Conservation (phyloP, 176 grass and related monocot genomes). For the Pontederia paniculata region DNA sequence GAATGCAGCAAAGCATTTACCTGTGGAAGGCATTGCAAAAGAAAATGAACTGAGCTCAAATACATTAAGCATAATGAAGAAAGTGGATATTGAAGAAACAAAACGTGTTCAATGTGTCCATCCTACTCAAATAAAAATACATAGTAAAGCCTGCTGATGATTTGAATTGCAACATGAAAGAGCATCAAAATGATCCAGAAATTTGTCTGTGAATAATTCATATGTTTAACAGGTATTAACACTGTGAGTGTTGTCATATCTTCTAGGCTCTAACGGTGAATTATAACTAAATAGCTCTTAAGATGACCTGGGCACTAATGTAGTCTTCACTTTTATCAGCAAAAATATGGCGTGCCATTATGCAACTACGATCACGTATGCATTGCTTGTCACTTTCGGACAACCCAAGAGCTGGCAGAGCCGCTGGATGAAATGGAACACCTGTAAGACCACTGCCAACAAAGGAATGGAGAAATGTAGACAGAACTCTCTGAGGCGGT, state of each 20-base stretch:
- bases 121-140: too few relatives aligned
- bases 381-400: constrained; percentile 93
- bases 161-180: too few relatives aligned
- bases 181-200: too few relatives aligned
- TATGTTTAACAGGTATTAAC: too few relatives aligned
- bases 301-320: constrained; percentile 69
- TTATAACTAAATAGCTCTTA: background rate
- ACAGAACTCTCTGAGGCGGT: constrained; percentile 80
- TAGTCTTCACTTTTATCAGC: constrained; percentile 94
- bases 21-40: constrained; percentile 37
- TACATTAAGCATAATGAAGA: background rate
- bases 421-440: constrained; percentile 79
- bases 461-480: constrained; percentile 85
- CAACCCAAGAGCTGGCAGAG: constrained; percentile 85
- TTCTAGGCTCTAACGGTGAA: background rate
- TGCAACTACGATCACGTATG: constrained; percentile 96
- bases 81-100: too few relatives aligned
- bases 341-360: constrained; percentile 95
- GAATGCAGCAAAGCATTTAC: constrained; percentile 91
- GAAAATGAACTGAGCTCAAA: constrained; percentile 17
- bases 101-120: too few relatives aligned
- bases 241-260: background rate
- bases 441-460: constrained; percentile 66
- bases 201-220: too few relatives aligned
- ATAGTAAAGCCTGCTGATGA: too few relatives aligned